phyloP scores from a whole-genome alignment of 441 rosid genomes.

The Macaranga tanarius region DNA sequence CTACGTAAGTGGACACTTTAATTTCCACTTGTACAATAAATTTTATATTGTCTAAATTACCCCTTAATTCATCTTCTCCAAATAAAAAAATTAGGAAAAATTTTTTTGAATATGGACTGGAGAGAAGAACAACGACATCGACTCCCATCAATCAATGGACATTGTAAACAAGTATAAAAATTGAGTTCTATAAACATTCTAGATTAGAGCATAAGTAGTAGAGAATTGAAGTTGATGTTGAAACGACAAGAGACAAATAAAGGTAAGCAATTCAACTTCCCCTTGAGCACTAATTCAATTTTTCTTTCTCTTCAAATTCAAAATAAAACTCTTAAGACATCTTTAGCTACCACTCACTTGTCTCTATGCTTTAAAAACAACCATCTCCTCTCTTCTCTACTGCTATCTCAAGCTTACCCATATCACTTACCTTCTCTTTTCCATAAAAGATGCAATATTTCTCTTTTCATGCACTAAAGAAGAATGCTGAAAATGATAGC shows the following conservation, averaged over 20 bases:
- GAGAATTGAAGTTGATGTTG: neutral
- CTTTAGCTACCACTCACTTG: constrained; percentile 9
- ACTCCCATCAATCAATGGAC: too few species aligned
- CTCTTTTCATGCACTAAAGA: constrained; percentile 24
- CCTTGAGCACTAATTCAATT: constrained; percentile 10
- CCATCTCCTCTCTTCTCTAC: constrained; percentile 24
- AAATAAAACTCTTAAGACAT: constrained; percentile 5
- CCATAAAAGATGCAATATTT: constrained; percentile 17
- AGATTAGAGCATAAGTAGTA: too few species aligned
- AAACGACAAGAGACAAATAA: neutral
- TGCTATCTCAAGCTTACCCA: constrained; percentile 21
- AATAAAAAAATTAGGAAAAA: too few species aligned
- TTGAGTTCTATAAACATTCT: too few species aligned
- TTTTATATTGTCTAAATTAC: too few species aligned
- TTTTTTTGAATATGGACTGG: neutral
- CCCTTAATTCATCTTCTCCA: too few species aligned
- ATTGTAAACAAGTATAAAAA: too few species aligned
- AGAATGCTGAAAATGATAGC: constrained; percentile 22
- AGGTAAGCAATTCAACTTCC: constrained; percentile 8
- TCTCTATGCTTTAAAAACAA: constrained; percentile 10
- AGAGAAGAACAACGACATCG: too few species aligned
- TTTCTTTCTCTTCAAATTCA: constrained; percentile 21
- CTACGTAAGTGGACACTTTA: too few species aligned
- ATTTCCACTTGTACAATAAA: too few species aligned
- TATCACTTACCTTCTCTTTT: constrained; percentile 10